These are phyloP conservation scores for Candida buenavistaensis DNA, from an alignment of 1,139 yeast genomes.

Conservation along the genomic window DNA sequence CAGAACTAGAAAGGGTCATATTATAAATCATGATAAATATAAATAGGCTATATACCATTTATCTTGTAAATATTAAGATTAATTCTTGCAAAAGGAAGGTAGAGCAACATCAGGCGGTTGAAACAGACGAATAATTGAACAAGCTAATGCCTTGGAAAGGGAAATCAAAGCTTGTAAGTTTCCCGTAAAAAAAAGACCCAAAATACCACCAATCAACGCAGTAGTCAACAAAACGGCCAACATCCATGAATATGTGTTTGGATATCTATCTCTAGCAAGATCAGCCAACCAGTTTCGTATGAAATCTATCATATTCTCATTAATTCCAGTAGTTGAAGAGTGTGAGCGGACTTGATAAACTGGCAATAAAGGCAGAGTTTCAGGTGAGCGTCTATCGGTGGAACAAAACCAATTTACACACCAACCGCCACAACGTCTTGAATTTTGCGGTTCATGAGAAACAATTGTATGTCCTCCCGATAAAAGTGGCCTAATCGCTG, in stretches of 20 bases:
- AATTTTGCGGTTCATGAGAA: background rate
- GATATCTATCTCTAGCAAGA: slow-evolving; percentile 9
- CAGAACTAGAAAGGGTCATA: slow-evolving; percentile 13
- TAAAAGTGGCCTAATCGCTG: slow-evolving; percentile 2
- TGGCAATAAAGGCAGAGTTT: slow-evolving; percentile 6
- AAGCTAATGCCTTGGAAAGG: slow-evolving; percentile 15
- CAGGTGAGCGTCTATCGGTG: background rate
- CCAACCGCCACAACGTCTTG: slow-evolving; percentile 1
- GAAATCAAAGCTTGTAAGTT: slow-evolving; percentile 14
- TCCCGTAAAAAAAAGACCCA: slow-evolving; percentile 19
- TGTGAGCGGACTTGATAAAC: slow-evolving; percentile 5
- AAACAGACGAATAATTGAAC: slow-evolving; percentile 16
- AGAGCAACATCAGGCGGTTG: slow-evolving; percentile 7
- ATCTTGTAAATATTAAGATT: slow-evolving; percentile 6
- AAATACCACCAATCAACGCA: slow-evolving; percentile 9
- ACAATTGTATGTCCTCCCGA: slow-evolving; percentile 1
- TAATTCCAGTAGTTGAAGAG: background rate
- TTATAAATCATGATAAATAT: slow-evolving; percentile 11
- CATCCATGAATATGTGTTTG: slow-evolving; percentile 10
- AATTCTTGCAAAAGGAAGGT: slow-evolving; percentile 15
- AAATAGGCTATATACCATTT: slow-evolving; percentile 4
- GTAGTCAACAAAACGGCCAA: slow-evolving; percentile 12
- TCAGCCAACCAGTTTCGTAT: slow-evolving; percentile 12
- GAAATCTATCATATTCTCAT: slow-evolving; percentile 1
- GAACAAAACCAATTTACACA: slow-evolving; percentile 2